Conservation (phyloP, 1,284 basidiomycete genomes). For the Leccinum subspadiceum region DNA sequence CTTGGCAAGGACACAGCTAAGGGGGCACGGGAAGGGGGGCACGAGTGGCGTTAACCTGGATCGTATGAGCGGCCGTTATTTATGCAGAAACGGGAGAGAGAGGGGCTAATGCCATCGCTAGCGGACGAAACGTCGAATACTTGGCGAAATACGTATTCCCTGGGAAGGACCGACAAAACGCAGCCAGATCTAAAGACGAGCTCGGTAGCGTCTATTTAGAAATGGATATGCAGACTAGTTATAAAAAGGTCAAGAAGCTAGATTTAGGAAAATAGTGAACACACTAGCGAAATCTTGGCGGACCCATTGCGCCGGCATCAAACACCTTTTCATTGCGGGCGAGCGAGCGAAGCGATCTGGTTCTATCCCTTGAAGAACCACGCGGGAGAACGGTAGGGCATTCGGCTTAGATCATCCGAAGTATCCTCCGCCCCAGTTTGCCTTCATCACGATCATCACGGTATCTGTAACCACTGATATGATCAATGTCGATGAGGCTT, state of each 20-base stretch:
- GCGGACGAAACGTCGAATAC: conserved; percentile 29
- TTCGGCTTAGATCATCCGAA: conserved; percentile 12
- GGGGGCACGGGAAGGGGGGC: conserved; percentile 11
- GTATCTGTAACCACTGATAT: conserved; percentile 16
- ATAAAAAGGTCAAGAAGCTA: conserved; percentile 26
- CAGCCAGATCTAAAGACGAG: conserved; percentile 13
- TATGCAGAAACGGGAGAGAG: conserved; percentile 26
- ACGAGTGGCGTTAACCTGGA: conserved; percentile 6
- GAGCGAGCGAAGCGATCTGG: conserved; percentile 18
- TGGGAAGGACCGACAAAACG: conserved; percentile 29
- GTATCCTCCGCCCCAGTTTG: background rate
- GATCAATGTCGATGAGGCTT: background rate
- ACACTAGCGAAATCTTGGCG: conserved; percentile 15
- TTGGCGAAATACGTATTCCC: conserved; percentile 34
- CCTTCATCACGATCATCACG: conserved; percentile 13
- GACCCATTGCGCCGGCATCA: conserved; percentile 23
- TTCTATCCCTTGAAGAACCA: conserved; percentile 12
- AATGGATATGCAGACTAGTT: conserved; percentile 20
- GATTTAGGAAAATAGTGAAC: conserved; percentile 24
- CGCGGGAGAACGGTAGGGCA: conserved; percentile 12
- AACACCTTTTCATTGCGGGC: conserved; percentile 19
- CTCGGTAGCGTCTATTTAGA: conserved; percentile 35
- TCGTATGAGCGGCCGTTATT: conserved; percentile 26
- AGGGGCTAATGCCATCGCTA: conserved; percentile 20
- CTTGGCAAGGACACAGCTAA: conserved; percentile 7